These are phyloP conservation scores for Phytophthora citricola DNA, from an alignment of 352 stramenopile genomes.

Conservation along the genomic window DNA sequence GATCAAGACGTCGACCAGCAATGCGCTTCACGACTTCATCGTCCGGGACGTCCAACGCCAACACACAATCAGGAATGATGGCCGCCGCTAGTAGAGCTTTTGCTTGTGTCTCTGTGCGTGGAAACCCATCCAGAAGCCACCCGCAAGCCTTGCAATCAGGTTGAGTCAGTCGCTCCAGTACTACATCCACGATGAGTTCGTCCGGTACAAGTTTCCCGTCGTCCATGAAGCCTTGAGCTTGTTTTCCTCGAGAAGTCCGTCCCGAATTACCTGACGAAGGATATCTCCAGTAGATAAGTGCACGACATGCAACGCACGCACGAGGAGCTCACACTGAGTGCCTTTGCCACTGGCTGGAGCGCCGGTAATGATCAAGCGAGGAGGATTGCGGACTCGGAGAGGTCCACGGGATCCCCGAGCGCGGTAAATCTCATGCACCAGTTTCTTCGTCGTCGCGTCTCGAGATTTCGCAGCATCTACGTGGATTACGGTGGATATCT, in stretches of 20 bases:
- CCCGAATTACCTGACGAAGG: conserved; percentile 89
- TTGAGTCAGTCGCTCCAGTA: conserved; percentile 85
- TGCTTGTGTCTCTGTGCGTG: conserved; percentile 89
- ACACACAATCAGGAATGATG: conserved; percentile 92
- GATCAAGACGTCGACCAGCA: conserved; percentile 91
- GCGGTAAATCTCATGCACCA: conserved; percentile 62
- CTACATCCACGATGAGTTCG: conserved; percentile 94
- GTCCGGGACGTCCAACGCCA: conserved; percentile 95
- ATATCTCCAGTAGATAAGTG: conserved; percentile 97
- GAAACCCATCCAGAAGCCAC: conserved; percentile 96
- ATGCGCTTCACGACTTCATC: conserved; percentile 95
- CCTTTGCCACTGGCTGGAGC: conserved; percentile 95
- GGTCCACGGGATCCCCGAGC: conserved; percentile 50
- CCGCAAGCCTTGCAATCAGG: conserved; percentile 76
- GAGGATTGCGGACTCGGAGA: conserved; percentile 51
- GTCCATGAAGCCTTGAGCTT: conserved; percentile 95
- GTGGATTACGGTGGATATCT: conserved; percentile 67
- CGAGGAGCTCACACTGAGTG: conserved; percentile 96
- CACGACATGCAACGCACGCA: conserved; percentile 90
- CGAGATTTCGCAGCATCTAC: conserved; percentile 68
- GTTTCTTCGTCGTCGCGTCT: conserved; percentile 46
- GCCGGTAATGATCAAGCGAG: conserved; percentile 91
- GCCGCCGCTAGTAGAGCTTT: conserved; percentile 57
- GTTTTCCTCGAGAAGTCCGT: conserved; percentile 56
- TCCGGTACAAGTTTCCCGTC: conserved; percentile 93